Evolutionary conservation across 148 eudicot species (phyloP).

Genomic region (Mesembryanthemum crystallinum): DNA sequence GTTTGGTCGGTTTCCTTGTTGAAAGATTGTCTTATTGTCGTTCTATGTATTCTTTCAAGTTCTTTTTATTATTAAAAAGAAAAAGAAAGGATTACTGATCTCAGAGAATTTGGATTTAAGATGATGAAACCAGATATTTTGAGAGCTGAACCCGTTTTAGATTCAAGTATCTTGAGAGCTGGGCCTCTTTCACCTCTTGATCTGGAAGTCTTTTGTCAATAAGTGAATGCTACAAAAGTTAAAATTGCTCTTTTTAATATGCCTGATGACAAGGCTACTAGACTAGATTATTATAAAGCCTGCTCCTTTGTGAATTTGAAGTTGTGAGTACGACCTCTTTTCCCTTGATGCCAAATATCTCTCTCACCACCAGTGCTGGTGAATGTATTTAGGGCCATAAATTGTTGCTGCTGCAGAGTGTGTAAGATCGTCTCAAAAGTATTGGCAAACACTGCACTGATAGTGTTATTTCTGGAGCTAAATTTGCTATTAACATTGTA

Average conservation of each 20-base stretch:
- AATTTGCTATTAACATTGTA: background rate
- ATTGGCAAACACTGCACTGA: background rate
- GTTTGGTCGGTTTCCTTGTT: too few relatives aligned
- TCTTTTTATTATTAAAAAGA: too few relatives aligned
- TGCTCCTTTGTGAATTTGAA: background rate
- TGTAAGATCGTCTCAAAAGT: background rate
- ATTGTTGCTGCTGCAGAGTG: background rate
- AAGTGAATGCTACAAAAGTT: background rate
- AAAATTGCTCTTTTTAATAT: too few relatives aligned
- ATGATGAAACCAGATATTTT: background rate
- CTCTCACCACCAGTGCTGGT: background rate
- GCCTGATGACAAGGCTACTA: background rate
- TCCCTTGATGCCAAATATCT: background rate
- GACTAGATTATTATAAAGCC: background rate
- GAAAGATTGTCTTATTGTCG: too few relatives aligned
- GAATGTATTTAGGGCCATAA: background rate
- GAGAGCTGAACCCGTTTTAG: background rate
- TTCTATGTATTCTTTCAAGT: too few relatives aligned
- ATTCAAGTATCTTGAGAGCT: too few relatives aligned
- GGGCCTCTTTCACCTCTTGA: too few relatives aligned
- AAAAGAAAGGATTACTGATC: too few relatives aligned
- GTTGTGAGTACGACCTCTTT: background rate
- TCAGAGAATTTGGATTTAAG: background rate
- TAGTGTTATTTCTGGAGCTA: background rate
- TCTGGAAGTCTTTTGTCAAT: background rate